Base-by-base conservation (phyloP, 2,329 filamentous ascomycete genomes). In the Colletotrichum phormii region DNA sequence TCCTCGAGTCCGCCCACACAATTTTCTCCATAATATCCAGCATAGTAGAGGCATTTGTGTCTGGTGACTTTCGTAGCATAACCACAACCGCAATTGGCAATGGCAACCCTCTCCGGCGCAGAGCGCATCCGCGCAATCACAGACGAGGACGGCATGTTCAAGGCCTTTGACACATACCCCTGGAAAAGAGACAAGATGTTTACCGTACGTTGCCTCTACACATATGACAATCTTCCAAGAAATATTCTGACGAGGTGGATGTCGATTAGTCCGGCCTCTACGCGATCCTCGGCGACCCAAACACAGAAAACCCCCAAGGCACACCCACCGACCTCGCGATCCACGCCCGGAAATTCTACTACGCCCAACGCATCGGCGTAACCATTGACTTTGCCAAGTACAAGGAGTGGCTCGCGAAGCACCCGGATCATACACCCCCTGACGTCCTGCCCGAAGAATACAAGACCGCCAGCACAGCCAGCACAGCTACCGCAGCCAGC, bases 181-280 rank as follows among this genome's bases (percentile, higher is more conserved):
- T 95, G 92, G 92, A 86, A 86, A 72, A 87, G 88, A 74, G 93
- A 95, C 81, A 85, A 86, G 64, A 89, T 90, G 75, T 95, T 94
- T 78, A 90, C 93, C 82, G 90, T 90, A 82, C 55, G 76, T 42
- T 57, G n/a, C 55, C 24, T 37, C n/a, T 11, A 18, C 4, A 26
- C 4, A 26, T 26, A 26, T 26, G 26, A 2, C 37, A 24, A 22
- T 9, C n/a, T 15, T 9, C 5, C 13, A 15, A 15, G 12, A 8
- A 42, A 24, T 11, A n/a, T 26, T n/a, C 35, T 64, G 18, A 66
- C 46, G 15, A 42, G 1, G 37, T 4, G 33, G 9, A 12, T 12
- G 33, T 35, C 33, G 12, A 12, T 12, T 4, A 89, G 88, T 84
- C 88, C 60, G 92, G 91, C 61, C 86, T 94, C 60, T 84, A 85